Base-by-base conservation (phyloP, 306 rosid genomes). In the Datisca glomerata region DNA sequence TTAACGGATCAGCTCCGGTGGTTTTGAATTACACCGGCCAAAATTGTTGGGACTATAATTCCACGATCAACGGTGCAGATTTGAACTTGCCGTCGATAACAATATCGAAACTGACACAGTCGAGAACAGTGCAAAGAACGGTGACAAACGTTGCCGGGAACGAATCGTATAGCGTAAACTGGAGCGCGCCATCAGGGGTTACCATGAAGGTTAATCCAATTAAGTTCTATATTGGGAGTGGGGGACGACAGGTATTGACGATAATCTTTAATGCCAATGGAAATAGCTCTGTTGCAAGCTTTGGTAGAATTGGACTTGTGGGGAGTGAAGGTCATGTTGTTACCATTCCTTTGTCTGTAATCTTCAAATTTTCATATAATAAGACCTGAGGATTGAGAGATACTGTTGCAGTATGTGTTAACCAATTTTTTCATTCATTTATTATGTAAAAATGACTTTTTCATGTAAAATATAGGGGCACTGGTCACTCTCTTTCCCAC, bases 41-140 rank as follows among this genome's bases (percentile, higher is more conserved):
- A 59, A 64, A 55, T 64, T 89, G 98, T 34, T 20, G 31, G 38
- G 35, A 33, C 2, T 69, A 76, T 21, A 80, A 75, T 51, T 60
- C 75, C 0, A 68, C 84, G 22, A 31, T 70, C 21, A 25, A 23
- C 24, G 86, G 86, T 18, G 47, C 80, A 53, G 91, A 84, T 65
- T 66, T 84, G 69, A 89, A 89, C 86, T 21, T 78, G 56, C 96
- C 98, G 2, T 89, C 98, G 18, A 81, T 89, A 61, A 75, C 93
- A 8, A 42, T 89, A 40, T 71, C 96, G 28, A 80, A 43, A 58
- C 74, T 89, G 7, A 75, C 76, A 72, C 77, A 78, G 57, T 74
- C 93, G 2, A 66, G 74, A 46, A 55, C 57, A 4, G 70, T 91
- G 28, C 72, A 48, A 35, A 73, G 98, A 55, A 57, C 79, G 12